Evolutionary conservation across 257 asterid genomes (phyloP).

Genomic region (Cordia subcordata): DNA sequence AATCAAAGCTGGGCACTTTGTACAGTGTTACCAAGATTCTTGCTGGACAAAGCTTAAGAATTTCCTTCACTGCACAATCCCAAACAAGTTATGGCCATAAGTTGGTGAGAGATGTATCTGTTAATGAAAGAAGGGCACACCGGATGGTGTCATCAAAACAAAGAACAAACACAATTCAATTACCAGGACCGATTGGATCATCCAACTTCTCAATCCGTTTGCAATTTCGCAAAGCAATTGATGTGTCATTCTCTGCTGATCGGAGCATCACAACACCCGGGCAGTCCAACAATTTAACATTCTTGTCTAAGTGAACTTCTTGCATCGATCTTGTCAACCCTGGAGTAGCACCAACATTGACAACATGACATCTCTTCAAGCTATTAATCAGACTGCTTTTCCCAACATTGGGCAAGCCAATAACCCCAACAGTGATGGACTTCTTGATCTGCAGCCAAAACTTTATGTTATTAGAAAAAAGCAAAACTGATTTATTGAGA

Average conservation of each 20-base stretch:
- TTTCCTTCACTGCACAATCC: conserved; percentile 69
- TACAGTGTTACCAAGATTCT: conserved; percentile 58
- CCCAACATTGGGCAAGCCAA: conserved; percentile 98
- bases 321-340: conserved; percentile 93
- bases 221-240: conserved; percentile 92
- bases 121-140: background rate
- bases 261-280: conserved; percentile 96
- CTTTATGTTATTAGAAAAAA: conserved; percentile 8
- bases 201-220: conserved; percentile 89
- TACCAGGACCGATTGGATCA: conserved; percentile 84
- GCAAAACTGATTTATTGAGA: background rate
- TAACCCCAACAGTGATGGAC: conserved; percentile 87
- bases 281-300: conserved; percentile 79
- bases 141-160: background rate
- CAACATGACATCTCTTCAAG: conserved; percentile 84
- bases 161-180: conserved; percentile 11
- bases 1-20: conserved; percentile 66
- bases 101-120: conserved; percentile 4
- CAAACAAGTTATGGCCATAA: background rate
- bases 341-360: conserved; percentile 91
- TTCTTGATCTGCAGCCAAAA: conserved; percentile 65
- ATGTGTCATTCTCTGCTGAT: conserved; percentile 62
- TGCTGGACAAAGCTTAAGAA: conserved; percentile 78
- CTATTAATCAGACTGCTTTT: conserved; percentile 95
- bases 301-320: conserved; percentile 87